Conservation (phyloP, 1,139 yeast genomes). For the Hanseniaspora sp. region DNA sequence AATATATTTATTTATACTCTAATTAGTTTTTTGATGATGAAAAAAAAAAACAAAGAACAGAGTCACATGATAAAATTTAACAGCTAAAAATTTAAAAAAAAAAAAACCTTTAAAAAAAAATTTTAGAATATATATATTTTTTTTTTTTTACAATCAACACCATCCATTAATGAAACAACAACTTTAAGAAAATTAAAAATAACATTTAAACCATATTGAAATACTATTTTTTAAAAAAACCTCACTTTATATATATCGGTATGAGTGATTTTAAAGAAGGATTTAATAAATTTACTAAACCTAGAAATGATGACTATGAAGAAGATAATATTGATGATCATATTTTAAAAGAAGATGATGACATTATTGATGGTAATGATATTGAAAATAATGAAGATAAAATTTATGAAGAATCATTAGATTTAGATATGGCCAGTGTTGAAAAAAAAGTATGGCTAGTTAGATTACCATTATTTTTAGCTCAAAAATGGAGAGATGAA, state of each 20-base stretch:
- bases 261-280: slow-evolving; percentile 14
- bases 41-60: too few species aligned
- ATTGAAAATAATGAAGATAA: slow-evolving; percentile 30
- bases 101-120: background rate
- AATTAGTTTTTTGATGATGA: too few species aligned
- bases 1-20: too few species aligned
- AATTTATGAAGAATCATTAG: slow-evolving; percentile 46
- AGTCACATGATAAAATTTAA: too few species aligned
- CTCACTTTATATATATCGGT: background rate
- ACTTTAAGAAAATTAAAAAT: too few species aligned
- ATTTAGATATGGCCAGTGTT: slow-evolving; percentile 45
- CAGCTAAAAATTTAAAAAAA: too few species aligned
- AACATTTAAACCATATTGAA: too few species aligned
- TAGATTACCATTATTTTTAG: slow-evolving; percentile 74
- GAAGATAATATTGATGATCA: slow-evolving; percentile 30
- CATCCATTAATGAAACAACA: background rate
- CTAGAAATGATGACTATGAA: slow-evolving; percentile 16
- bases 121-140: background rate
- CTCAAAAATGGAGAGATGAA: slow-evolving; percentile 67
- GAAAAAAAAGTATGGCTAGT: slow-evolving; percentile 81
- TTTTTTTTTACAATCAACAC: background rate
- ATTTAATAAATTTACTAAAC: background rate
- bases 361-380: slow-evolving; percentile 36
- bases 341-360: slow-evolving; percentile 33
- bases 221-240: too few species aligned